These are phyloP conservation scores for Hortaea werneckii DNA, from an alignment of 2,329 filamentous ascomycete genomes.

Conservation along the genomic window DNA sequence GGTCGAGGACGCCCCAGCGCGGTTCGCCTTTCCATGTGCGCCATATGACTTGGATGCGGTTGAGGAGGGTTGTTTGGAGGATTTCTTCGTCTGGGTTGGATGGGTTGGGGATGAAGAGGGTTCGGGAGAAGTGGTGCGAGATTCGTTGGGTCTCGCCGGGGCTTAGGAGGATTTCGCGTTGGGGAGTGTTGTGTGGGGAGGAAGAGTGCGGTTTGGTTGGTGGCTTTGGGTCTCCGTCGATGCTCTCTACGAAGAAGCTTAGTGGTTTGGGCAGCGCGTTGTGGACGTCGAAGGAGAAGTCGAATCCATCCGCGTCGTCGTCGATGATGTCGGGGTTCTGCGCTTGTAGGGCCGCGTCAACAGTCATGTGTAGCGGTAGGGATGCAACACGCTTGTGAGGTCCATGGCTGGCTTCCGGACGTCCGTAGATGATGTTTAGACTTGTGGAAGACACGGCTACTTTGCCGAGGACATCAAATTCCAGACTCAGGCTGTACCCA, in stretches of 20 bases:
- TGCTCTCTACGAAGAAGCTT: not conserved
- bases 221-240: not conserved
- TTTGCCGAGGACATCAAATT: conserved; percentile 77
- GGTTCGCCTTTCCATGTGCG: conserved; percentile 1
- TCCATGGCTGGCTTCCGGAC: not conserved
- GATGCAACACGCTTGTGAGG: conserved; percentile 1
- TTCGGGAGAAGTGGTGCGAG: too few relatives aligned
- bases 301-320: not conserved
- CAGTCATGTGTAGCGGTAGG: conserved; percentile 3
- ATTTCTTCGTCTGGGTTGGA: too few relatives aligned
- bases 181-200: not conserved
- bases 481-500: conserved; percentile 56
- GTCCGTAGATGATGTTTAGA: conserved; percentile 68
- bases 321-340: conserved; percentile 1
- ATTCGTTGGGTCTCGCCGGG: not conserved
- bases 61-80: not conserved
- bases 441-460: conserved; percentile 69
- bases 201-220: too few relatives aligned
- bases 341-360: conserved; percentile 1
- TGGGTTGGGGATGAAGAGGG: too few relatives aligned
- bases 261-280: conserved; percentile 1
- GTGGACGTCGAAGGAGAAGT: conserved; percentile 3
- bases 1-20: conserved; percentile 2
- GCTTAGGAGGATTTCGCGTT: not conserved
- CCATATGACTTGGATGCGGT: conserved; percentile 2